Conservation (phyloP, 768 basidiomycete genomes). For the Fomitopsis pulvina region DNA sequence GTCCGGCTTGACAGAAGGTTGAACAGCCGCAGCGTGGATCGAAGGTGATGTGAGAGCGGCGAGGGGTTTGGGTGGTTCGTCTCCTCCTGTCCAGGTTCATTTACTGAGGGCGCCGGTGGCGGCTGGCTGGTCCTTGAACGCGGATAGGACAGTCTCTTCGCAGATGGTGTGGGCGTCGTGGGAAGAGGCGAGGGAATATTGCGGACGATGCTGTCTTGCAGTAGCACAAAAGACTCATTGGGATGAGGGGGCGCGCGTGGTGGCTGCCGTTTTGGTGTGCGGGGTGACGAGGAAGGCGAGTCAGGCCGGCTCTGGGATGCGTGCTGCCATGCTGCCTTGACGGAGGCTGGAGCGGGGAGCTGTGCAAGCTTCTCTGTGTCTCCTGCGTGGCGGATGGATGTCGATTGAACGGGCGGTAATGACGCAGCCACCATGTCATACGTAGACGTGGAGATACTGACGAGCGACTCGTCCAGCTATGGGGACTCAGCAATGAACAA, state of each 20-base stretch:
- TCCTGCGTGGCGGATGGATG: slow-evolving; percentile 29
- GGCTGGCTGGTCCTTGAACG: slow-evolving; percentile 27
- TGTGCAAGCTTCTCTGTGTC: slow-evolving; percentile 40
- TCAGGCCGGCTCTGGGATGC: slow-evolving; percentile 35
- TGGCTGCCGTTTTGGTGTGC: slow-evolving; percentile 54
- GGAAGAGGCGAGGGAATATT: slow-evolving; percentile 56
- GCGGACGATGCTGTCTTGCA: slow-evolving; percentile 76
- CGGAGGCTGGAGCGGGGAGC: slow-evolving; percentile 42
- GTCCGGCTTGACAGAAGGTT: slow-evolving; percentile 71
- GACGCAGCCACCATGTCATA: slow-evolving; percentile 80
- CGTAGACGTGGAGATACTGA: slow-evolving; percentile 78
- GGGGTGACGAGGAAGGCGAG: slow-evolving; percentile 38
- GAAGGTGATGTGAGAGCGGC: slow-evolving; percentile 71
- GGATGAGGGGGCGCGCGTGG: slow-evolving; percentile 50
- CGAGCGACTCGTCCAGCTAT: slow-evolving; percentile 86
- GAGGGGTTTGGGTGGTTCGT: slow-evolving; percentile 57
- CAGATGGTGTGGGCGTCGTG: slow-evolving; percentile 31
- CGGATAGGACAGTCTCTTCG: slow-evolving; percentile 37
- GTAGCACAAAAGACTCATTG: slow-evolving; percentile 86
- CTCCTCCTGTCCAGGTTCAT: slow-evolving; percentile 33
- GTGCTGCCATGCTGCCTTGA: slow-evolving; percentile 59
- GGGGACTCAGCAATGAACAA: not conserved
- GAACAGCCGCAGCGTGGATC: slow-evolving; percentile 68
- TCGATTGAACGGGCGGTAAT: slow-evolving; percentile 47
- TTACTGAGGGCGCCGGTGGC: slow-evolving; percentile 19